Base-by-base conservation (phyloP, 2,329 filamentous ascomycete genomes). In the Diplodia sapinea region DNA sequence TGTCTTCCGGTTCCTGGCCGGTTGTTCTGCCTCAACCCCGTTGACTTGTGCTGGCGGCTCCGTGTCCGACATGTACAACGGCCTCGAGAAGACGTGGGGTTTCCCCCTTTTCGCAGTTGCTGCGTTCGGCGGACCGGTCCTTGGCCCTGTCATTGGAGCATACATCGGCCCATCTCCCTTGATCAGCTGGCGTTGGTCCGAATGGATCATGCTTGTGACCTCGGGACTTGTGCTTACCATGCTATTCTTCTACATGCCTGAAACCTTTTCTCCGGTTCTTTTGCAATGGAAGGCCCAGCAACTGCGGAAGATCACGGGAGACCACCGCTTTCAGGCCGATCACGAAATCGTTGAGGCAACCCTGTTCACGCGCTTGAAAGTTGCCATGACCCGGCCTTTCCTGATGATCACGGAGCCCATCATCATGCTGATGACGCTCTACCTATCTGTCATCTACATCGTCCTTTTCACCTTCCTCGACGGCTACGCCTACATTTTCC, bases 401-500 rank as follows among this genome's bases (percentile, higher is more conserved):
- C 65, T 77, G 26, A 79, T 81, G 74, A 64, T 78, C 36, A 78
- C 73, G 12, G 82, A 84, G 70, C 82, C 82, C 0, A 82, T 85
- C 69, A 79, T 86, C 51, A 75, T 85, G 7, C 75, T 82, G 5
- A 77, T 86, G 68, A 80, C 81, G 0, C 59, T 86, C 0, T 87
- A 87, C 68, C 78, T 87, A 40, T 80, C 82, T 0, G 78, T 86
- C 0, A 72, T 85, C 1, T 87, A 87, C 69, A 83, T 85, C 23
- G 78, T 86, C 0, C 75, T 87, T 0, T 87, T 87, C 72, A 83
- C 83, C 0, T 83, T 86, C 63, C 79, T 87, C 4, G 80, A 83
- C 2, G 84, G 85, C 1, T 86, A 83, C 73, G 78, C 81, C 0
- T 82, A 79, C 56, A 82, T 87, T 56, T 87, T 87, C 75, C 75